phyloP scores from a whole-genome alignment of 768 basidiomycete species.

The Crassisporium funariophilum region DNA sequence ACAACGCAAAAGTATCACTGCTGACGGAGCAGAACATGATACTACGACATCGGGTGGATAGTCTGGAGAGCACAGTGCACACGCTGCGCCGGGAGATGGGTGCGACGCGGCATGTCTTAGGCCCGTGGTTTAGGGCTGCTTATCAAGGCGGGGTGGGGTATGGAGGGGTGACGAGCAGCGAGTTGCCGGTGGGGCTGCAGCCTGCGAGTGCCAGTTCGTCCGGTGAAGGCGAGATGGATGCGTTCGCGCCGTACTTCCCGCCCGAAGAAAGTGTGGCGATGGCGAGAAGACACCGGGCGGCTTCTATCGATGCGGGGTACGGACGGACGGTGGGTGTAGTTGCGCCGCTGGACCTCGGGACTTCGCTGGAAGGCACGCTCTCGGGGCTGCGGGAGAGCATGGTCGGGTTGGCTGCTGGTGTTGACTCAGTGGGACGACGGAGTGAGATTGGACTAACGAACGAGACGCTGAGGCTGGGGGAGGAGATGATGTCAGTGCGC shows the following conservation, averaged over 20 bases:
- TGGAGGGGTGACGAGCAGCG: constrained; percentile 12
- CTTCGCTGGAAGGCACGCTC: constrained; percentile 66
- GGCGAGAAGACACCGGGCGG: constrained; percentile 10
- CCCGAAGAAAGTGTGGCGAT: constrained; percentile 4
- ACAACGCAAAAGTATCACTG: constrained; percentile 38
- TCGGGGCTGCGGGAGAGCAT: constrained; percentile 60
- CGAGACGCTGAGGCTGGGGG: constrained; percentile 70
- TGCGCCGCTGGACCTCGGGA: constrained; percentile 63
- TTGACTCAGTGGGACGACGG: constrained; percentile 53
- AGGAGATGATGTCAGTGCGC: constrained; percentile 71
- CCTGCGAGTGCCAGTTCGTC: constrained; percentile 30
- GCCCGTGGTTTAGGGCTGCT: constrained; percentile 42
- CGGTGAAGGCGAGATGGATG: constrained; percentile 2
- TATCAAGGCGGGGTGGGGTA: constrained; percentile 1
- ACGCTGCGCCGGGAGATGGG: constrained; percentile 58
- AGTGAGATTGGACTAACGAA: constrained; percentile 69
- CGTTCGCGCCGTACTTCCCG: constrained; percentile 21
- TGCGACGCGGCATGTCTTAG: constrained; percentile 56
- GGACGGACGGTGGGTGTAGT: constrained; percentile 28
- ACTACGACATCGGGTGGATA: constrained; percentile 58
- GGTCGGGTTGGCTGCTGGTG: constrained; percentile 57
- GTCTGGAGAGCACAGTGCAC: constrained; percentile 57
- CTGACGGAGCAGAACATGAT: constrained; percentile 66
- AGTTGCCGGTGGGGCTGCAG: constrained; percentile 25
- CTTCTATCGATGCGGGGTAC: constrained; percentile 8